A percentile compares a stretch with the other conserved stretches of the same genome.
Evolutionary conservation across 1,284 basidiomycete genomes (phyloP).

Genomic region (Heterobasidion irregulare): DNA sequence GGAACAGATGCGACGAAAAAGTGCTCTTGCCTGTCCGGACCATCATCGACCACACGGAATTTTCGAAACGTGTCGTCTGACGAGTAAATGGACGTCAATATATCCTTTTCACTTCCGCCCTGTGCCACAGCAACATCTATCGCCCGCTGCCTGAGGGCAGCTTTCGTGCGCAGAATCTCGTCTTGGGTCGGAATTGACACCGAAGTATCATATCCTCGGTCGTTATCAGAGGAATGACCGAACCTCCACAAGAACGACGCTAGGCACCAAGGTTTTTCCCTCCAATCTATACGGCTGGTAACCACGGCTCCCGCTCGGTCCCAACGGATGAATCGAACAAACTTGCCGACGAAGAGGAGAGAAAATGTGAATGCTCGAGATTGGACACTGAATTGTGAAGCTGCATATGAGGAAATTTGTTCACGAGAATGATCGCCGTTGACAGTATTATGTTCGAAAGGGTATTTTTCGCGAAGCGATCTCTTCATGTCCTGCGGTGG

Average conservation of each 20-base stretch:
- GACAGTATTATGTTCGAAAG: not conserved
- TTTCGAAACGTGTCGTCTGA: too few relatives aligned
- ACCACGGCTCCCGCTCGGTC: not conserved
- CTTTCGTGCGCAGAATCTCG: too few relatives aligned
- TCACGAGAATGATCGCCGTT: not conserved
- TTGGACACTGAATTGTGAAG: not conserved
- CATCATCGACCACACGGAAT: too few relatives aligned
- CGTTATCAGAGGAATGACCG: too few relatives aligned
- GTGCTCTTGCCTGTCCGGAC: not conserved
- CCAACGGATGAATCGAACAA: not conserved
- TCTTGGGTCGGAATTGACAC: too few relatives aligned
- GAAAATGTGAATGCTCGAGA: not conserved
- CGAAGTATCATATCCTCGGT: too few relatives aligned
- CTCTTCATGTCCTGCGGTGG: not conserved
- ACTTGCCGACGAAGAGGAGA: not conserved
- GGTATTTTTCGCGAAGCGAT: not conserved
- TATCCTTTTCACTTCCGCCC: too few relatives aligned
- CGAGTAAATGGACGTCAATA: too few relatives aligned
- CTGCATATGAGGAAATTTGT: not conserved
- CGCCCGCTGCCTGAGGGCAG: too few relatives aligned
- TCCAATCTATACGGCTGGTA: not conserved
- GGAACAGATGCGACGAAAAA: not conserved
- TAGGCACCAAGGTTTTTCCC: too few relatives aligned
- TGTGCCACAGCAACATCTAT: too few relatives aligned
- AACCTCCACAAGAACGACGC: too few relatives aligned